Evolutionary conservation across 2,329 filamentous ascomycete species (phyloP).

Genomic region (Calycina marina): DNA sequence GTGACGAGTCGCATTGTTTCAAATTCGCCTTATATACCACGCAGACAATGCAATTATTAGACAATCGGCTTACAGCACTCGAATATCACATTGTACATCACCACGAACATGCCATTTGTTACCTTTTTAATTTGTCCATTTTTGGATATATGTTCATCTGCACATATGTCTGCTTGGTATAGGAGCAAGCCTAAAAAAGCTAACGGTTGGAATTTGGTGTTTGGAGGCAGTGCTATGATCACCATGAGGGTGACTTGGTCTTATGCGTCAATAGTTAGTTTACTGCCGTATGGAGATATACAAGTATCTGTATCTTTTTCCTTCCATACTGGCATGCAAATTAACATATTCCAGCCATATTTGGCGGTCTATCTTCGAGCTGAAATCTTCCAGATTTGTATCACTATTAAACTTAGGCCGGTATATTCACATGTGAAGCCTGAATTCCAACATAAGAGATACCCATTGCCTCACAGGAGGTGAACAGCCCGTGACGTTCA

Average conservation of each 20-base stretch:
- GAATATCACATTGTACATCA: neutral
- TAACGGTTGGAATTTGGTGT: conserved; percentile 2
- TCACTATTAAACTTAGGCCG: too few species aligned
- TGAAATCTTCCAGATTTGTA: too few species aligned
- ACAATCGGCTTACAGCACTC: neutral
- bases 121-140: too few species aligned
- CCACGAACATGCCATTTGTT: conserved; percentile 3
- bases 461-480: too few species aligned
- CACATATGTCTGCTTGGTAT: conserved; percentile 1
- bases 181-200: conserved; percentile 1
- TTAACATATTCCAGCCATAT: too few species aligned
- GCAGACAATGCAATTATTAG: conserved; percentile 1
- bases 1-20: neutral
- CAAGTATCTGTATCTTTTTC: too few species aligned
- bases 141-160: conserved; percentile 1
- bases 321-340: too few species aligned
- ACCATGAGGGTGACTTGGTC: neutral
- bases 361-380: too few species aligned
- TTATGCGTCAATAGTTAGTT: neutral
- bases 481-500: too few species aligned
- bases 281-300: neutral
- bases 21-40: neutral
- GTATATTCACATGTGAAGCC: too few species aligned
- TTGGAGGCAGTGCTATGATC: neutral
- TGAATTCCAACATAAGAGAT: too few species aligned